These are phyloP conservation scores for Penicillium sp. DNA, from an alignment of 2,329 filamentous ascomycete species.

Conservation along the genomic window DNA sequence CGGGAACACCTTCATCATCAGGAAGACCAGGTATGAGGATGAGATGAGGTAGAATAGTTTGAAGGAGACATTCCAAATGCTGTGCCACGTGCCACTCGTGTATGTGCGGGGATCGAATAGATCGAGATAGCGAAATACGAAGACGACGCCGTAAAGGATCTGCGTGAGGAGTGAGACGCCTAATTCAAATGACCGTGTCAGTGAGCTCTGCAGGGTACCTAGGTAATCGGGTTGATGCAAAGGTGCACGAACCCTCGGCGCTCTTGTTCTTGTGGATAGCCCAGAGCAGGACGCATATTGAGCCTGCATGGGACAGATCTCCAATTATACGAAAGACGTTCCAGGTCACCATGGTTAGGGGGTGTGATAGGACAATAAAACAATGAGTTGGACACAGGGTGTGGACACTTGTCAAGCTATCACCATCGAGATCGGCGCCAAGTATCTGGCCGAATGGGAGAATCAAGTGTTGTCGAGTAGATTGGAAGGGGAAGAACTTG, in stretches of 20 bases:
- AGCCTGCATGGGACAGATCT: constrained; percentile 74
- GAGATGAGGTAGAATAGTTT: constrained; percentile 83
- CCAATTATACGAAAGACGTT: constrained; percentile 64
- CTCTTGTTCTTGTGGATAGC: constrained; percentile 81
- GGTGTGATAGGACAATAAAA: constrained; percentile 1
- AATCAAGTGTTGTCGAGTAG: neutral
- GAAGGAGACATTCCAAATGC: constrained; percentile 49
- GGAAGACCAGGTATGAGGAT: constrained; percentile 72
- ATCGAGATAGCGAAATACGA: constrained; percentile 77
- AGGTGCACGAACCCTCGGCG: constrained; percentile 57
- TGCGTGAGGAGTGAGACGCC: constrained; percentile 86
- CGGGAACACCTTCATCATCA: constrained; percentile 80
- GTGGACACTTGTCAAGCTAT: constrained; percentile 6
- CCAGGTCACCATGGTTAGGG: constrained; percentile 15
- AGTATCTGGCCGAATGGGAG: neutral
- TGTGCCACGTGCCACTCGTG: constrained; percentile 1
- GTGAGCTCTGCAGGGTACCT: neutral
- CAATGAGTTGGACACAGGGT: neutral
- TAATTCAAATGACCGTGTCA: constrained; percentile 28
- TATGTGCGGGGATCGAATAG: constrained; percentile 49
- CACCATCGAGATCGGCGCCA: neutral
- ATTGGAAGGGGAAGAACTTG: neutral
- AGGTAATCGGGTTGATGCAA: constrained; percentile 1
- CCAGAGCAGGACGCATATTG: constrained; percentile 83
- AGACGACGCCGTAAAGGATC: constrained; percentile 75